Evolutionary conservation across 1,284 basidiomycete genomes (phyloP).

Genomic region (Cryptococcus maquisensis): DNA sequence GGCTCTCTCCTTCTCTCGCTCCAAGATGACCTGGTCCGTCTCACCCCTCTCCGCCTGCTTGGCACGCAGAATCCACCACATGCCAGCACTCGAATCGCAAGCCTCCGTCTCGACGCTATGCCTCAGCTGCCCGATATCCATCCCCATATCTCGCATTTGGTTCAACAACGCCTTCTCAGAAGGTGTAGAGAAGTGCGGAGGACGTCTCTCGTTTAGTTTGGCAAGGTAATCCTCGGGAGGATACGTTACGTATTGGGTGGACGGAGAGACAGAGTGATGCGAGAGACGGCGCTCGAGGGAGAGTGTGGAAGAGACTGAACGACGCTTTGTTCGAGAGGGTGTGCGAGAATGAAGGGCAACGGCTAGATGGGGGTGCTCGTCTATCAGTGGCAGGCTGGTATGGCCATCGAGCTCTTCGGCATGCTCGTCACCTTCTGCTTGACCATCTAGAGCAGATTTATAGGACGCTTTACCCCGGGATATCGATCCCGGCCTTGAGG

Average conservation of each 20-base stretch:
- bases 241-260: slow-evolving; percentile 33
- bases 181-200: slow-evolving; percentile 78
- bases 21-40: slow-evolving; percentile 38
- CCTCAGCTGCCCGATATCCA: slow-evolving; percentile 90
- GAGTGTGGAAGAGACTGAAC: slow-evolving; percentile 78
- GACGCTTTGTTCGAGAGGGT: slow-evolving; percentile 87
- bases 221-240: slow-evolving; percentile 59
- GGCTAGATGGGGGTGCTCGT: slow-evolving; percentile 43
- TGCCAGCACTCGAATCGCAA: slow-evolving; percentile 83
- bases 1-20: slow-evolving; percentile 24
- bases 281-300: slow-evolving; percentile 50
- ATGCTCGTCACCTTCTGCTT: slow-evolving; percentile 41
- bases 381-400: slow-evolving; percentile 21
- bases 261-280: slow-evolving; percentile 40
- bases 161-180: slow-evolving; percentile 77
- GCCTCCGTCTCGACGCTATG: slow-evolving; percentile 89
- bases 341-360: slow-evolving; percentile 62
- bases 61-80: slow-evolving; percentile 95
- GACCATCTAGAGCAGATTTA: slow-evolving; percentile 21
- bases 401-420: slow-evolving; percentile 12
- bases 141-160: slow-evolving; percentile 68
- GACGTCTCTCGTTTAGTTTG: slow-evolving; percentile 64
- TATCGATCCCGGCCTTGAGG: neutral
- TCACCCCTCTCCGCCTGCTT: slow-evolving; percentile 54
- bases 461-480: slow-evolving; percentile 17